Conservation (phyloP, 805 yeast species). For the Candida andamanensis region DNA sequence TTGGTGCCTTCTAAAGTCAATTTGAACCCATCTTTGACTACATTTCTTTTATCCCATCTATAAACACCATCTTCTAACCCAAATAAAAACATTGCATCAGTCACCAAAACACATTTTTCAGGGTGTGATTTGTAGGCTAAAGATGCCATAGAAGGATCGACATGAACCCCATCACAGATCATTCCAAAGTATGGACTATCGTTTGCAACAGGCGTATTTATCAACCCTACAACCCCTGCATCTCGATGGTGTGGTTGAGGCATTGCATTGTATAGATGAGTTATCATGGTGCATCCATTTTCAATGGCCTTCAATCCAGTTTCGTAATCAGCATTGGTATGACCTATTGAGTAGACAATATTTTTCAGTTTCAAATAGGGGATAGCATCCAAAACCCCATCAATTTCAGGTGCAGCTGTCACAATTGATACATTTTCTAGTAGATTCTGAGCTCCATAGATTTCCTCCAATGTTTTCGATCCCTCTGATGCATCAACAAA, state of each 20-base stretch:
- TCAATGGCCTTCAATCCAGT: conserved; percentile 41
- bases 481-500: conserved; percentile 35
- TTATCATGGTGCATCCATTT: conserved; percentile 55
- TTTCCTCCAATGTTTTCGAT: conserved; percentile 19
- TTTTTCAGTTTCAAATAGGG: conserved; percentile 28
- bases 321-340: conserved; percentile 37
- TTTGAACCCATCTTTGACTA: conserved; percentile 44
- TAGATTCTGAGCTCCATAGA: conserved; percentile 35
- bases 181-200: conserved; percentile 46
- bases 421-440: conserved; percentile 34
- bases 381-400: conserved; percentile 41
- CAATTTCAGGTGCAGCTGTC: conserved; percentile 51
- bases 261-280: conserved; percentile 61
- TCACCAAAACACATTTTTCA: conserved; percentile 50
- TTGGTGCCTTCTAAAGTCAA: conserved; percentile 48
- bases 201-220: conserved; percentile 23
- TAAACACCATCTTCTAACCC: conserved; percentile 56
- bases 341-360: conserved; percentile 43
- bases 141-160: conserved; percentile 48
- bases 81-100: conserved; percentile 55
- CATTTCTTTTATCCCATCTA: conserved; percentile 45
- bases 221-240: conserved; percentile 51
- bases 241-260: conserved; percentile 57
- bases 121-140: conserved; percentile 49
- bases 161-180: conserved; percentile 56